These are phyloP conservation scores for Lumnitzera racemosa DNA, from an alignment of 345 rosid genomes.

Conservation along the genomic window DNA sequence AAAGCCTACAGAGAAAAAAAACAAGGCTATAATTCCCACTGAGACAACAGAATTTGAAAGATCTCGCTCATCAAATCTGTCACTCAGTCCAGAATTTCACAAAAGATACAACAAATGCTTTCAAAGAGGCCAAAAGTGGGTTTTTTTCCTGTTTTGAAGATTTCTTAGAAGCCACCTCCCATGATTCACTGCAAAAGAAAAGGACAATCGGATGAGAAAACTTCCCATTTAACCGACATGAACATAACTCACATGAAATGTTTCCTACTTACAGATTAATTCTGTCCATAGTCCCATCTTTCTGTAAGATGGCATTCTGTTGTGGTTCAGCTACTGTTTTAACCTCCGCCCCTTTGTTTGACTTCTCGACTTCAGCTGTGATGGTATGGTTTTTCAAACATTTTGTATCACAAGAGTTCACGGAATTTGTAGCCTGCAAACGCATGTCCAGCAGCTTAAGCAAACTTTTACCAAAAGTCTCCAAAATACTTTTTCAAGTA, in stretches of 20 bases:
- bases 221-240: background rate
- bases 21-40: background rate
- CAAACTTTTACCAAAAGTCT: too few species aligned
- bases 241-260: background rate
- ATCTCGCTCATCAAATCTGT: background rate
- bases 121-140: conserved; percentile 45
- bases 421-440: conserved; percentile 34
- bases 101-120: conserved; percentile 47
- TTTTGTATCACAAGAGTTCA: conserved; percentile 10
- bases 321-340: conserved; percentile 22
- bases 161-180: conserved; percentile 44
- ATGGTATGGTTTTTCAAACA: conserved; percentile 6
- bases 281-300: conserved; percentile 48
- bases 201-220: background rate
- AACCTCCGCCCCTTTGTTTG: conserved; percentile 8
- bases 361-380: conserved; percentile 9
- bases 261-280: conserved; percentile 58
- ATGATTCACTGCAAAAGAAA: conserved; percentile 51
- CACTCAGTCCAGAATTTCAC: conserved; percentile 76
- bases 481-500: too few species aligned
- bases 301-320: conserved; percentile 17
- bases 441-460: background rate
- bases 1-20: too few species aligned
- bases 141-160: conserved; percentile 23
- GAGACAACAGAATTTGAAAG: background rate